Conservation (phyloP, 2,329 filamentous ascomycete genomes). For the Alternaria infectoria region DNA sequence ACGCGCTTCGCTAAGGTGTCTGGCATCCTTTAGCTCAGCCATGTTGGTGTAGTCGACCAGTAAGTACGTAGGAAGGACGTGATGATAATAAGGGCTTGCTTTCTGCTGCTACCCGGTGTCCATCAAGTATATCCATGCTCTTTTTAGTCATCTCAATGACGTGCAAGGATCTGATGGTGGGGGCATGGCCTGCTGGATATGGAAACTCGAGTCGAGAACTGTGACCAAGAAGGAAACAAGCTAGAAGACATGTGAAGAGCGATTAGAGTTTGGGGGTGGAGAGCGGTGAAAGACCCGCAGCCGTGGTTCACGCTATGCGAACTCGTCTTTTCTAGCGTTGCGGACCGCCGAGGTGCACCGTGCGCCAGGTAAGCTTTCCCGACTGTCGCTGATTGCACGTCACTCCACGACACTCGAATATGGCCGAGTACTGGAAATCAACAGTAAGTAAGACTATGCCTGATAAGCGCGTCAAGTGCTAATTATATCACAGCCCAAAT, state of each 20-base stretch:
- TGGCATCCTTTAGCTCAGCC: neutral
- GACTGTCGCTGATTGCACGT: neutral
- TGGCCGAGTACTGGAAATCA: slow-evolving; percentile 99
- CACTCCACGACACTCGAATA: slow-evolving; percentile 46
- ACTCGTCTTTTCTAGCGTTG: neutral
- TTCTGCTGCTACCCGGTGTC: neutral
- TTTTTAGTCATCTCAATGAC: neutral
- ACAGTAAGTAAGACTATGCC: slow-evolving; percentile 60
- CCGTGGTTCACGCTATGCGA: neutral
- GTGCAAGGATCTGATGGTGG: neutral
- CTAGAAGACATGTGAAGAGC: neutral
- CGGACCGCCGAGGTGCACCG: slow-evolving; percentile 11
- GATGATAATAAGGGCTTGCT: neutral
- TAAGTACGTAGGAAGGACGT: neutral
- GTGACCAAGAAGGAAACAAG: neutral
- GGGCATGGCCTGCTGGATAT: neutral
- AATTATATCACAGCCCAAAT: slow-evolving; percentile 67
- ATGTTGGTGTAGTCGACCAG: neutral
- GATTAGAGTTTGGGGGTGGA: neutral
- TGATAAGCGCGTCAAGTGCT: neutral
- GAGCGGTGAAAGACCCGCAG: neutral
- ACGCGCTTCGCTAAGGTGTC: neutral
- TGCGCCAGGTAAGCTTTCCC: neutral
- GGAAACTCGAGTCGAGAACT: neutral
- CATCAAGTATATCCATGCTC: neutral